These are phyloP conservation scores for Cystoderma amianthinum DNA, from an alignment of 768 basidiomycete genomes.

Conservation along the genomic window DNA sequence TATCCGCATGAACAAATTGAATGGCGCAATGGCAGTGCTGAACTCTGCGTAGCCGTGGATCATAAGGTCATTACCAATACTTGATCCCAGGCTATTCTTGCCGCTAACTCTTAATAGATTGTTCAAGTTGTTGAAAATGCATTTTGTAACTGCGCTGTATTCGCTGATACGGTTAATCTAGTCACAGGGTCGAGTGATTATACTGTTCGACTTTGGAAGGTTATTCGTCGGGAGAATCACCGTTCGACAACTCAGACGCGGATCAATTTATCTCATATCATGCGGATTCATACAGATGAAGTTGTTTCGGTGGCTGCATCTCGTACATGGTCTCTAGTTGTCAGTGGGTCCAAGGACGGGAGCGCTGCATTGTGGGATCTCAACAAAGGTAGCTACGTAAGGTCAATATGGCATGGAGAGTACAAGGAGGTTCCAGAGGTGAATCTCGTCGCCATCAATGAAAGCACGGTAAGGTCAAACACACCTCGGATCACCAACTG, in stretches of 20 bases:
- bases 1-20: conserved; percentile 63
- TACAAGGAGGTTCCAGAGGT: conserved; percentile 32
- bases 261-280: conserved; percentile 56
- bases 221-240: conserved; percentile 31
- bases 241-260: conserved; percentile 13
- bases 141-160: conserved; percentile 65
- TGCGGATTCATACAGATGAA: conserved; percentile 72
- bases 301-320: conserved; percentile 69
- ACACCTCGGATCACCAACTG: background rate
- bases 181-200: conserved; percentile 79
- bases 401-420: conserved; percentile 68
- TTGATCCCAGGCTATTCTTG: background rate
- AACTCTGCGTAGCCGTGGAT: conserved; percentile 59
- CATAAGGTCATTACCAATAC: conserved; percentile 36
- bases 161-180: conserved; percentile 67
- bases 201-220: conserved; percentile 79
- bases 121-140: conserved; percentile 75
- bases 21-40: conserved; percentile 51
- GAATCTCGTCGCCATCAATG: conserved; percentile 71
- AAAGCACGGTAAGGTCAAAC: conserved; percentile 63
- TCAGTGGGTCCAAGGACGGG: conserved; percentile 84
- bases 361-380: conserved; percentile 88
- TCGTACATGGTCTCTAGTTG: conserved; percentile 72
- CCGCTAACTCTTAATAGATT: conserved; percentile 30
- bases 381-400: conserved; percentile 73